phyloP scores from a whole-genome alignment of 2,329 filamentous ascomycete genomes.

The Cyphellophora attinorum region DNA sequence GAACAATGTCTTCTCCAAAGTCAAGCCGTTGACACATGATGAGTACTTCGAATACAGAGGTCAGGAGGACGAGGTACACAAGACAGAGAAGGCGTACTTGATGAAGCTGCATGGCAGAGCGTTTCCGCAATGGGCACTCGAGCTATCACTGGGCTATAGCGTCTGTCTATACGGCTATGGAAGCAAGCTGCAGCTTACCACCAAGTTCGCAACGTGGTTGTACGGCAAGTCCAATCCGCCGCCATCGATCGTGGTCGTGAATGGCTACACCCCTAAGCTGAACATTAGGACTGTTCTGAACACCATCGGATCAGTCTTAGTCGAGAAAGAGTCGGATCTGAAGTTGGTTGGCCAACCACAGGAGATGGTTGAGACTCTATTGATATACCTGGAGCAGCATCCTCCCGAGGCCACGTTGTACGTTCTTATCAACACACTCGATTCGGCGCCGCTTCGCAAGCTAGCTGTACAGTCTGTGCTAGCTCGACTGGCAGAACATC shows the following conservation, averaged over 20 bases:
- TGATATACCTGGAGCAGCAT: constrained; percentile 48
- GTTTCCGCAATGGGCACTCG: constrained; percentile 88
- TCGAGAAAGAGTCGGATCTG: constrained; percentile 23
- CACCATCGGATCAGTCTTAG: constrained; percentile 57
- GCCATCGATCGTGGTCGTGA: constrained; percentile 66
- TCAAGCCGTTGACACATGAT: constrained; percentile 75
- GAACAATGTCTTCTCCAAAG: constrained; percentile 67
- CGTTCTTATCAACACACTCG: constrained; percentile 76
- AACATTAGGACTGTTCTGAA: constrained; percentile 36
- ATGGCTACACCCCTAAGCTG: constrained; percentile 58
- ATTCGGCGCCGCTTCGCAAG: constrained; percentile 67
- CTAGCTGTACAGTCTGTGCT: constrained; percentile 61
- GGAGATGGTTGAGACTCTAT: constrained; percentile 58
- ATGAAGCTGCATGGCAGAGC: constrained; percentile 66
- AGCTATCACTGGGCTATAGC: constrained; percentile 77
- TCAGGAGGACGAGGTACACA: constrained; percentile 58
- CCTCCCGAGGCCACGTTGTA: constrained; percentile 42
- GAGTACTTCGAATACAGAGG: constrained; percentile 72
- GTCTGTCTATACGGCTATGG: constrained; percentile 89
- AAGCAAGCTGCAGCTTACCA: constrained; percentile 69
- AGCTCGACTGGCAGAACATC: constrained; percentile 65
- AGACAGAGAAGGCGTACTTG: constrained; percentile 59
- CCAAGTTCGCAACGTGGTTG: constrained; percentile 63
- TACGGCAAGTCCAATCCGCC: constrained; percentile 34
- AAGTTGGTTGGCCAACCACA: constrained; percentile 56